Base-by-base conservation (phyloP, 2,329 filamentous ascomycete genomes). In the Epichloe typhina region DNA sequence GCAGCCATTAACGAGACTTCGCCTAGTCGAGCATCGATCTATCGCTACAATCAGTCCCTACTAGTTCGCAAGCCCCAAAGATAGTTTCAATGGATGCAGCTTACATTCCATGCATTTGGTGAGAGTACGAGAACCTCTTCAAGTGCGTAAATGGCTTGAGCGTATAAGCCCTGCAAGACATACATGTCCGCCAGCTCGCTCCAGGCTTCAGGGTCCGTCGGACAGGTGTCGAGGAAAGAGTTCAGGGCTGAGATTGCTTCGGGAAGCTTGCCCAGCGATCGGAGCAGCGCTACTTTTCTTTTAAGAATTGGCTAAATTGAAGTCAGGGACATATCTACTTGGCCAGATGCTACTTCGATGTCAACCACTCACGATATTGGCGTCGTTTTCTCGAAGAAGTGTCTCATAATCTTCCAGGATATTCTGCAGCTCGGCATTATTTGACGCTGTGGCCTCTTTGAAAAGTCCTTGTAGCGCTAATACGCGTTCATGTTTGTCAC, bases 71-170 rank as follows among this genome's bases (percentile, higher is more conserved):
- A 47, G 43, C 55, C 41, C 50, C 35, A 53, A 11, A 17, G 43
- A 42, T 40, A 31, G 12, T 9, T 38, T 38, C 26, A 38, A 21
- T 6, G 47, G 21, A 36, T 26, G n/a, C 37, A 53, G 66, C 86
- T 65, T 66, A 93, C 87, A 72, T 95, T 97, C 90, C 93, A 98
- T 19, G 91, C 88, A 70, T 95, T 95, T 4, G 93, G 91, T 49
- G 82, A 79, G 52, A 95, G 74, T 48, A 97, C 72, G 43, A 98
- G 68, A 19, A 95, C 88, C 66, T 98, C 93, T 66, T 98, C 93
- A 43, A 95, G 71, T 53, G 88, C 84, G 66, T 85, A 95, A 47
- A 95, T 82, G 39, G 89, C 86, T 66, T 97, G 91, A 13, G 82
- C 71, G 62, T 86, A 88, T 59, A 91, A 69, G 1, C 85, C 88